Conservation (phyloP, 768 basidiomycete species). For the Amanita muscaria region DNA sequence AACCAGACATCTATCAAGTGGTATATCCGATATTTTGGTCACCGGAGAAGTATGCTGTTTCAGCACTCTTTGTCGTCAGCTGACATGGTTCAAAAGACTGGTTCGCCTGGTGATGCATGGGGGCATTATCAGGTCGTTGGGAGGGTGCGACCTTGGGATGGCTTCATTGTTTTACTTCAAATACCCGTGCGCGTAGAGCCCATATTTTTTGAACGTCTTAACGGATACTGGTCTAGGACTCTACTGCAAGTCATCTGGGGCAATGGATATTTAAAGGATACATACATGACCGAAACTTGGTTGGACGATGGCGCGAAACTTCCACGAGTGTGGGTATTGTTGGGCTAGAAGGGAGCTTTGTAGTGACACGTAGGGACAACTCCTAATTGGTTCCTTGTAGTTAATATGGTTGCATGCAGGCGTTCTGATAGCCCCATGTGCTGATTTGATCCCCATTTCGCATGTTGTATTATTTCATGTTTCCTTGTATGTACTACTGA, state of each 20-base stretch:
- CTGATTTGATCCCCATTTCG: neutral
- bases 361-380: slow-evolving; percentile 25
- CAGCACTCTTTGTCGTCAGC: neutral
- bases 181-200: slow-evolving; percentile 27
- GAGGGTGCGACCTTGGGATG: slow-evolving; percentile 45
- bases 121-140: slow-evolving; percentile 37
- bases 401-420: neutral
- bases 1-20: slow-evolving; percentile 27
- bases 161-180: slow-evolving; percentile 36
- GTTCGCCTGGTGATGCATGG: slow-evolving; percentile 40
- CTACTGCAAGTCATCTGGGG: slow-evolving; percentile 21
- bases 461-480: neutral
- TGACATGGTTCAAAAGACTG: slow-evolving; percentile 24
- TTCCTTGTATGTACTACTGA: slow-evolving; percentile 2
- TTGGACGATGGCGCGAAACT: slow-evolving; percentile 48
- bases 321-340: slow-evolving; percentile 26
- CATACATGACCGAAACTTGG: slow-evolving; percentile 38
- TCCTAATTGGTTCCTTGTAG: slow-evolving; percentile 1
- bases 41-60: slow-evolving; percentile 36
- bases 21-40: slow-evolving; percentile 42
- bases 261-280: slow-evolving; percentile 48
- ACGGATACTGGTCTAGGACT: slow-evolving; percentile 23
- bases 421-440: slow-evolving; percentile 2
- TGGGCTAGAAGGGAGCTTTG: slow-evolving; percentile 46
- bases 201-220: slow-evolving; percentile 1